phyloP scores from a whole-genome alignment of 2,329 filamentous ascomycete genomes.

The Pestalotiopsis sp. region DNA sequence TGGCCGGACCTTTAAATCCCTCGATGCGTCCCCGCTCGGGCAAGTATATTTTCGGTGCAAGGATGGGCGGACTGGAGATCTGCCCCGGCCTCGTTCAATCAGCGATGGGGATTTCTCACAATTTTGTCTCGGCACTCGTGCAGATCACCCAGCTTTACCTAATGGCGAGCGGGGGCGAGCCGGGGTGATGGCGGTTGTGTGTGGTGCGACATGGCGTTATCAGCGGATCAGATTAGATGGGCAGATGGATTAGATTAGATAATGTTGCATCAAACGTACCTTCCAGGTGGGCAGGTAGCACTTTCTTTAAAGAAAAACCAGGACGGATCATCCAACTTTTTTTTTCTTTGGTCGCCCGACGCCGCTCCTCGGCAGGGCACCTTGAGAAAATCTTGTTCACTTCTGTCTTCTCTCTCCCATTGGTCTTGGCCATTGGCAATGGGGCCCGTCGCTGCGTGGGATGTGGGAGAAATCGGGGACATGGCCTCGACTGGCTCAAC shows the following conservation, averaged over 20 bases:
- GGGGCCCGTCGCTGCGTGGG: background rate
- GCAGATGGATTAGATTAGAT: constrained; percentile 8
- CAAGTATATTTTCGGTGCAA: background rate
- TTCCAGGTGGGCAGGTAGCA: background rate
- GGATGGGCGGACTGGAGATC: background rate
- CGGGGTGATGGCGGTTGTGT: background rate
- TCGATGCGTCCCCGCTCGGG: background rate
- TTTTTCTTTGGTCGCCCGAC: background rate
- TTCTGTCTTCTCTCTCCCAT: background rate
- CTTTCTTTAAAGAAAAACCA: background rate
- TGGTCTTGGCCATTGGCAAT: background rate
- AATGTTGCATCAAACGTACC: background rate
- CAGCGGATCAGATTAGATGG: constrained; percentile 9
- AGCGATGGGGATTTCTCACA: background rate
- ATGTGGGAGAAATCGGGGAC: background rate
- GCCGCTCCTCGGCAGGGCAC: background rate
- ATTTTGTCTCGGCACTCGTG: background rate
- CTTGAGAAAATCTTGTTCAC: background rate
- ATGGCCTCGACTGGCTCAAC: background rate
- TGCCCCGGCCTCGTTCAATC: background rate
- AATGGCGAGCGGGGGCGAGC: background rate
- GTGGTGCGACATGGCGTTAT: constrained; percentile 4
- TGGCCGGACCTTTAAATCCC: background rate
- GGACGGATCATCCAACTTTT: background rate
- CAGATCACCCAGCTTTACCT: background rate